Base-by-base conservation (phyloP, 495 filamentous ascomycete genomes). In the Tetracladium marchalianum region DNA sequence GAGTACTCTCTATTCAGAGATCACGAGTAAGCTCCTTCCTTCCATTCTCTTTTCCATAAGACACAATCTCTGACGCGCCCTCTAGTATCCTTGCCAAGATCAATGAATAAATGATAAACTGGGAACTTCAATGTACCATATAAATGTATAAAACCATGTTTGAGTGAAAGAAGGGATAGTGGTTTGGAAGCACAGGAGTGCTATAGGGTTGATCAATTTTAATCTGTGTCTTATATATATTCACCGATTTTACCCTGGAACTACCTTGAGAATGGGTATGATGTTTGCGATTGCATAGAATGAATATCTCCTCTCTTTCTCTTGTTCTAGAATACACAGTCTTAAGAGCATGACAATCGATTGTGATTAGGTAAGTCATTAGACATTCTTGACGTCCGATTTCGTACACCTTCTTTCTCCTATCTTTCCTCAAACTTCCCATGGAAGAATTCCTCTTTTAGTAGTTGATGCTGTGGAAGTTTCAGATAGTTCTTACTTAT, bases 1-100 rank as follows among this genome's bases (percentile, higher is more conserved):
- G 92, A 97, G 73, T 97, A 79, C 70, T 80, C 82, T 50, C 82
- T 99, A 46, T 99, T 93, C 81, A 75, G 90, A 55, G 92, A 99
- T 67, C 82, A 87, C 68, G 92, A 99, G 92, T 96, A 46, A 44
- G 48, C 17, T 35, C 35, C 10, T 16, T 44, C 11, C 17, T 41
- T 39, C 31, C 32, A 11, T 19, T 24, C 43, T 24, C 6, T 12
- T 32, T 24, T 13, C 39, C 5, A 27, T 35, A 5, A 32, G 35
- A 34, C 16, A 15, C 15, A 43, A 39, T 44, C 10, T 46, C 31
- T 16, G 15, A 40, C 44, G 1, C 22, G n/a, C 9, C 38, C 16
- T 17, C 10, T 53, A 90, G 86, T 62, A 72, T 90, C 52, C 77
- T 90, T 45, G 86, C 87, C 63, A 90, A 90, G 80, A 90, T 92